These are phyloP conservation scores for Fraxinus pennsylvanica DNA, from an alignment of 257 asterid species.

Conservation along the genomic window DNA sequence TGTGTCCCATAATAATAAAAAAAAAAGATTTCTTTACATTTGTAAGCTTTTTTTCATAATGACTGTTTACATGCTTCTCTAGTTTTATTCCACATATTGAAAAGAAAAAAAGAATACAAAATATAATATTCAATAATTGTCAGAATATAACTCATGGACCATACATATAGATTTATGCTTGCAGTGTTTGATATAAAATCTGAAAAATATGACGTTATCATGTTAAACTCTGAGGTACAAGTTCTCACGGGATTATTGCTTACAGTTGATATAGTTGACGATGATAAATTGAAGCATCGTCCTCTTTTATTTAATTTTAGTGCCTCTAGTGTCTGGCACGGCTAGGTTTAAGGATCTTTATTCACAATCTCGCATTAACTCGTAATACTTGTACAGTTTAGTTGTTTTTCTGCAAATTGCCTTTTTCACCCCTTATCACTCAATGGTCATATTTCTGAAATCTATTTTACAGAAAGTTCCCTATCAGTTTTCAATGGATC, in stretches of 20 bases:
- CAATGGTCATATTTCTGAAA: conserved; percentile 26
- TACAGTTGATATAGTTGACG: not conserved
- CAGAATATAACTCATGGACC: not conserved
- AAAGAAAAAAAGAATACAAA: no score
- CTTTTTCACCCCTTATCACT: conserved; percentile 17
- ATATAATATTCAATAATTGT: no score
- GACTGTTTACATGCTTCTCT: not conserved
- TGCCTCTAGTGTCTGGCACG: not conserved
- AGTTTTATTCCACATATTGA: not conserved
- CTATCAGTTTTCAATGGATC: conserved; percentile 75
- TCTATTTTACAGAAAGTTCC: conserved; percentile 69
- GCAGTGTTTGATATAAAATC: not conserved
- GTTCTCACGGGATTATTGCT: not conserved
- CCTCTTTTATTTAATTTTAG: not conserved
- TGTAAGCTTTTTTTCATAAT: not conserved
- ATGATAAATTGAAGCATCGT: not conserved
- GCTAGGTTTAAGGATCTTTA: conserved; percentile 4
- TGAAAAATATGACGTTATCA: no score
- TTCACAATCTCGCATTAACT: not conserved
- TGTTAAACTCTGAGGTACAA: not conserved
- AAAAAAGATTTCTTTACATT: conserved; percentile 4
- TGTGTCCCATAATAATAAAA: not conserved
- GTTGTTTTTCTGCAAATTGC: conserved; percentile 15
- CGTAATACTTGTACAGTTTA: not conserved
- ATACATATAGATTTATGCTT: not conserved